Percentiles rank a stretch among this genome's conserved stretches.
These are phyloP conservation scores for Ceraceosorus bombacis DNA, from an alignment of 1,284 basidiomycete genomes.

Conservation along the genomic window DNA sequence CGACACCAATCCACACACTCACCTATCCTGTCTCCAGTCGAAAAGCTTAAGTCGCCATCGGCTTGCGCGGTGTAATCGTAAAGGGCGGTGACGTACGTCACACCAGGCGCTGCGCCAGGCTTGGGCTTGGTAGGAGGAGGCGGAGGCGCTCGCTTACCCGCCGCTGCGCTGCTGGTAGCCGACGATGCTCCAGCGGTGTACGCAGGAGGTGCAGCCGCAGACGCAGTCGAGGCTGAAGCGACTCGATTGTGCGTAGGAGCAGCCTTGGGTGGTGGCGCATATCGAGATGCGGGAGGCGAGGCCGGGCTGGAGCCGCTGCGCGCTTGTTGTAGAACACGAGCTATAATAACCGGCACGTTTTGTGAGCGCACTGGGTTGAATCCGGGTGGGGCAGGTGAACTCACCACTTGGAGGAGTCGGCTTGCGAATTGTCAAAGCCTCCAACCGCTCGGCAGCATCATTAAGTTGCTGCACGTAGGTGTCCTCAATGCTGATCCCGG, in stretches of 20 bases:
- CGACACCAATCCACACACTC: neutral
- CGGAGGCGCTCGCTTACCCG: conserved; percentile 71
- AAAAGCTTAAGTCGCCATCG: conserved; percentile 87
- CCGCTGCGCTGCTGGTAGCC: conserved; percentile 38
- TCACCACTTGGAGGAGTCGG: conserved; percentile 22
- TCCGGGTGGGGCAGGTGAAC: neutral
- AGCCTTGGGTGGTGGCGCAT: neutral
- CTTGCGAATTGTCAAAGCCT: conserved; percentile 36
- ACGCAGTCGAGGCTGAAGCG: conserved; percentile 11
- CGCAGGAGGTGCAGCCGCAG: conserved; percentile 49
- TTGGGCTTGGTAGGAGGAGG: conserved; percentile 77
- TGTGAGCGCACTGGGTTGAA: neutral
- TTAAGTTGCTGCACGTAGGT: conserved; percentile 71
- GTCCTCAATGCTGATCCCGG: conserved; percentile 57
- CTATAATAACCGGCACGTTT: too few relatives aligned
- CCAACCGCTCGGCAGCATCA: conserved; percentile 62
- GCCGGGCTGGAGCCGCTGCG: too few relatives aligned
- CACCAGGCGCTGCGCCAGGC: conserved; percentile 56
- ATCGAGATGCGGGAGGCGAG: neutral
- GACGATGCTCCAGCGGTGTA: conserved; percentile 39
- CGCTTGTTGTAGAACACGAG: too few relatives aligned
- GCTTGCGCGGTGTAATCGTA: conserved; percentile 78
- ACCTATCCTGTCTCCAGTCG: conserved; percentile 75
- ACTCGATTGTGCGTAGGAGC: conserved; percentile 6
- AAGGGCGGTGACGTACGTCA: conserved; percentile 78